Evolutionary conservation across 345 rosid genomes (phyloP).

Genomic region (Salix caprea): DNA sequence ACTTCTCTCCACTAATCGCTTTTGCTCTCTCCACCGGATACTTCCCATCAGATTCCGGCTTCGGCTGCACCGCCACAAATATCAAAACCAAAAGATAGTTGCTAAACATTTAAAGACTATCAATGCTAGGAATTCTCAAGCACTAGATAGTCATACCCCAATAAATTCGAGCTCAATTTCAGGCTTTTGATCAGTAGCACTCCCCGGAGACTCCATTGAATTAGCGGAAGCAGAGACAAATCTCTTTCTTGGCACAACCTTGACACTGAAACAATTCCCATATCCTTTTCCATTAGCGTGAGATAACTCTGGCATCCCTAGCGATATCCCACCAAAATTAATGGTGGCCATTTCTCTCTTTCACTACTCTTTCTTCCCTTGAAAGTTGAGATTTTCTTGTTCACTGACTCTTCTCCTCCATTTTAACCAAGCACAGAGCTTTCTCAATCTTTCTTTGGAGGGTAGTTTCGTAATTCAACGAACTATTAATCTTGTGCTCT

Average conservation of each 20-base stretch:
- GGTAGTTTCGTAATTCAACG: slow-evolving; percentile 4
- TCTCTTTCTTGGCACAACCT: slow-evolving; percentile 11
- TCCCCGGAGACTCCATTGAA: slow-evolving; percentile 31
- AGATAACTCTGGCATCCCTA: slow-evolving; percentile 16
- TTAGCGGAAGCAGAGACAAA: slow-evolving; percentile 19
- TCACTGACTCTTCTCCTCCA: neutral
- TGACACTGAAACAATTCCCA: slow-evolving; percentile 1
- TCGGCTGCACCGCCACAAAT: slow-evolving; percentile 50
- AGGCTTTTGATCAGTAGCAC: slow-evolving; percentile 32
- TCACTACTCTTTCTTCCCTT: neutral
- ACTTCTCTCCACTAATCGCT: slow-evolving; percentile 73
- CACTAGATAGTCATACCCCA: slow-evolving; percentile 38
- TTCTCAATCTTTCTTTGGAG: neutral
- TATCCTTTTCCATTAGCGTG: slow-evolving; percentile 6
- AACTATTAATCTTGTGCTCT: neutral
- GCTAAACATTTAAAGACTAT: too few relatives aligned
- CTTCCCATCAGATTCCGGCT: slow-evolving; percentile 53
- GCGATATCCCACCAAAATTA: slow-evolving; percentile 18
- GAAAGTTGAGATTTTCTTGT: neutral
- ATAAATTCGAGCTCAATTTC: slow-evolving; percentile 77
- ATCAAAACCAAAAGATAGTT: neutral
- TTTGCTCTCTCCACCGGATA: slow-evolving; percentile 59
- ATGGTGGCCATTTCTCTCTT: slow-evolving; percentile 37
- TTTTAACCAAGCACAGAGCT: neutral
- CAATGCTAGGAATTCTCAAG: neutral